Evolutionary conservation across 1,139 yeast genomes (phyloP), one percentile per base, ranked within the genome.

Genomic region (Lodderomyces margitis): DNA sequence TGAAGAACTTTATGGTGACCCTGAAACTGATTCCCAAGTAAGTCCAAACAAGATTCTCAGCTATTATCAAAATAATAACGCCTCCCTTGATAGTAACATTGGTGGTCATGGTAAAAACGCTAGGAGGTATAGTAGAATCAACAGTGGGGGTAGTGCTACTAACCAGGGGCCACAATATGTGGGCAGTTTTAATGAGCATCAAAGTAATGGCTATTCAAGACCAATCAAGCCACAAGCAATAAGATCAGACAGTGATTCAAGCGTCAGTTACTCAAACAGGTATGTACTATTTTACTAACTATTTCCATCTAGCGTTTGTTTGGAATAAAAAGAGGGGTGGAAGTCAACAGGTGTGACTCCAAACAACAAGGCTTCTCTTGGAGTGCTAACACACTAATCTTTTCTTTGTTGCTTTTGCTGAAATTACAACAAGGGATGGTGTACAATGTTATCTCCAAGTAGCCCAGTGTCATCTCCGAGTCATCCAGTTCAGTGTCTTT

Each of bases 211-310:
- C 10, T 28, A 28, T 28, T 14, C 68, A 63, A 32, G 41, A 27
- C 46, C 44, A 34, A 66, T 45, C 70, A 74, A 11, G 8, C 46
- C 59, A 9, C 55, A 45, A 42, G 56, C 69, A 7, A 44, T 49
- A 11, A 52, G 72, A 40, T 57, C 71, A 11, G 71, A 61, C 35
- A 69, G 75, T 39, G 76, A 70, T 55, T 60, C 69, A 33, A 66
- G 67, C 48, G 69, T 69, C 42, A 68, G 62, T 57, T 69, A 69
- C 48, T 53, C 30, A 12, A 48, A 51, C 42, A 56, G 61, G 69
- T 66, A 64, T 48, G 70, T 64, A 56, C 54, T 24, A 30, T 5
- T 30, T 30, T 25, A 25, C 30, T 25, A 25, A 25, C 30, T n/a
- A 12, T 25, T 23, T 23, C 30, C 4, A 15, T 28, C 32, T 28